These are phyloP conservation scores for Amaranthus hypochondriacus DNA, from an alignment of 148 eudicot genomes.

Conservation along the genomic window DNA sequence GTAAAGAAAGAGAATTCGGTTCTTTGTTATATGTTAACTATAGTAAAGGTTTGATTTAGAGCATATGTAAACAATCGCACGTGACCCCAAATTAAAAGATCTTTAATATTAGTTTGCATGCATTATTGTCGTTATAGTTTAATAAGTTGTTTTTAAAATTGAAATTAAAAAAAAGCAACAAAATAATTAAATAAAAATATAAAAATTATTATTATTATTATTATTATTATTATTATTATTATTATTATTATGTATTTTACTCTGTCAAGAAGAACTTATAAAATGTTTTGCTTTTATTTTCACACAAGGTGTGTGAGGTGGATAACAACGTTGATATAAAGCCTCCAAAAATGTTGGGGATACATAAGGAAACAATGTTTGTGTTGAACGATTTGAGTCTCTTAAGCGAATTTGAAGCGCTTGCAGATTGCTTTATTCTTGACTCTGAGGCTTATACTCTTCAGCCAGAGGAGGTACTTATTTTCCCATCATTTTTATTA, in stretches of 20 bases:
- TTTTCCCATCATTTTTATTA: background rate
- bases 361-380: background rate
- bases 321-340: slow-evolving; percentile 4
- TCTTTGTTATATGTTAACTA: too few species aligned
- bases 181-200: too few species aligned
- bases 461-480: too few species aligned
- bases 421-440: slow-evolving; percentile 32
- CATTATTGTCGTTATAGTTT: too few species aligned
- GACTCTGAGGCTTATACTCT: slow-evolving; percentile 22
- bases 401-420: slow-evolving; percentile 18
- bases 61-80: too few species aligned
- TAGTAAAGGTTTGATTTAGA: too few species aligned
- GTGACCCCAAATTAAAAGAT: too few species aligned
- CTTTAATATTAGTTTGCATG: too few species aligned
- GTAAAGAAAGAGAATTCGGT: too few species aligned
- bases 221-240: background rate
- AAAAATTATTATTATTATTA: background rate
- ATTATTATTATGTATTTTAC: background rate
- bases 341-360: background rate
- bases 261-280: background rate
- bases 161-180: too few species aligned
- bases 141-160: too few species aligned
- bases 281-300: too few species aligned
- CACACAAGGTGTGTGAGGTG: background rate
- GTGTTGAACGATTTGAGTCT: background rate